These are phyloP conservation scores for Carex scoparia DNA, from an alignment of 176 grass and related monocot genomes.

Conservation along the genomic window DNA sequence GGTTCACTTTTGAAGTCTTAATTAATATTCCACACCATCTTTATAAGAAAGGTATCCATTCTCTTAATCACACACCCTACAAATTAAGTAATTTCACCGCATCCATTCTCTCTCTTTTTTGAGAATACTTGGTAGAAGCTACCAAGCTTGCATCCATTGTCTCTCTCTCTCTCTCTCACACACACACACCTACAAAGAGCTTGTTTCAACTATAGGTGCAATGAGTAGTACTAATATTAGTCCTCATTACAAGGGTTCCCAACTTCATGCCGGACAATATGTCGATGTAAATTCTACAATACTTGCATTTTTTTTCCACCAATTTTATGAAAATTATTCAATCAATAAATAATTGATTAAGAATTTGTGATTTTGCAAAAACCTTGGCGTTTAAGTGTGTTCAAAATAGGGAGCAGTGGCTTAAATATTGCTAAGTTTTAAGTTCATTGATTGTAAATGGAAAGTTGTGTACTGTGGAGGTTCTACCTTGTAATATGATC, in stretches of 20 bases:
- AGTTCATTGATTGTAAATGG: too few relatives aligned
- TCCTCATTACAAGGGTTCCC: not conserved
- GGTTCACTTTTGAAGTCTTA: not conserved
- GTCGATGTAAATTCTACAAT: not conserved
- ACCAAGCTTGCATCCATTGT: too few relatives aligned
- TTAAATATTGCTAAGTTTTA: too few relatives aligned
- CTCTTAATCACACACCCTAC: not conserved
- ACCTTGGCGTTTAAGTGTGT: too few relatives aligned
- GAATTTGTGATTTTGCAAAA: too few relatives aligned
- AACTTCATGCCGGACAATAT: accelerated
- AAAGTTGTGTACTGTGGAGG: too few relatives aligned
- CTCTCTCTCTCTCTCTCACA: not conserved
- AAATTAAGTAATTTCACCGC: not conserved
- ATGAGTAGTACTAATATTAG: not conserved
- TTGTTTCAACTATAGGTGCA: not conserved
- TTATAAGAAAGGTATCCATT: slow-evolving; percentile 16
- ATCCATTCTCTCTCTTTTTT: not conserved
- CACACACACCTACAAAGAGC: too few relatives aligned
- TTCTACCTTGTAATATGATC: too few relatives aligned
- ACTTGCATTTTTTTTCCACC: not conserved
- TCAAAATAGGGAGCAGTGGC: too few relatives aligned
- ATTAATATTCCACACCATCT: slow-evolving; percentile 10
- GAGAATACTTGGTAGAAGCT: too few relatives aligned
- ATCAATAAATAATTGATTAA: not conserved
- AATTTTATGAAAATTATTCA: not conserved